Percentiles rank a stretch among this genome's conserved stretches.
These are phyloP conservation scores for Hypsizygus marmoreus DNA, from an alignment of 768 basidiomycete genomes.

Conservation along the genomic window DNA sequence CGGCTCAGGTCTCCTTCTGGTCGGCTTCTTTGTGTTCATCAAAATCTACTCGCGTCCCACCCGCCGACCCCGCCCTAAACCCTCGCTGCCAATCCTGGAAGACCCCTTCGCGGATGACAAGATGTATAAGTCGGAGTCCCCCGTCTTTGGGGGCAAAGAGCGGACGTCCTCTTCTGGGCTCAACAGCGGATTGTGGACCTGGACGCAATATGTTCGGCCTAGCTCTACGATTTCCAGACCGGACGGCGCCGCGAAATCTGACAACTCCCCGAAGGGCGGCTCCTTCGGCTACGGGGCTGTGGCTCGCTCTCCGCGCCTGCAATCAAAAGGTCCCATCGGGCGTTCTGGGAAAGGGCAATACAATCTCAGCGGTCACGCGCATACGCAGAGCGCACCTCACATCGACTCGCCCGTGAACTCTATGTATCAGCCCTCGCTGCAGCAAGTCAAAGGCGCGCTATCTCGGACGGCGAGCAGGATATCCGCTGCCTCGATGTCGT, in stretches of 20 bases:
- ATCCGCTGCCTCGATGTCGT: constrained; percentile 47
- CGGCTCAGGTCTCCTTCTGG: constrained; percentile 48
- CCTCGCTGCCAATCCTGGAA: constrained; percentile 73
- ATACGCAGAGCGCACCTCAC: constrained; percentile 19
- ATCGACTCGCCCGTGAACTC: constrained; percentile 20
- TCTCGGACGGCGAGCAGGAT: constrained; percentile 38
- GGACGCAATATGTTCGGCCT: constrained; percentile 55
- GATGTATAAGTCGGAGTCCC: constrained; percentile 53
- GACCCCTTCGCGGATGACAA: constrained; percentile 53
- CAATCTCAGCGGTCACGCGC: constrained; percentile 26
- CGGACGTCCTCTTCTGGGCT: constrained; percentile 48
- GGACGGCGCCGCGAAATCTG: constrained; percentile 7
- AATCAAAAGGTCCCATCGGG: constrained; percentile 10
- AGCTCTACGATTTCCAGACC: constrained; percentile 18
- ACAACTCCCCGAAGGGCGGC: constrained; percentile 9
- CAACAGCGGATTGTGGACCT: constrained; percentile 53
- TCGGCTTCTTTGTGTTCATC: constrained; percentile 49
- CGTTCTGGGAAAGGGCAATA: constrained; percentile 19
- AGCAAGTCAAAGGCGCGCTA: constrained; percentile 42
- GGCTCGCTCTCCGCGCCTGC: constrained; percentile 15
- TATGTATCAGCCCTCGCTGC: constrained; percentile 31
- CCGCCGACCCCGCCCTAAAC: constrained; percentile 59
- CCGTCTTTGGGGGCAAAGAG: constrained; percentile 79
- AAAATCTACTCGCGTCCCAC: constrained; percentile 52
- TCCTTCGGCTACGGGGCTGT: constrained; percentile 8